Evolutionary conservation across 805 yeast genomes (phyloP), one percentile per base, ranked within the genome.

Genomic region (Candida pseudoglaebosa): DNA sequence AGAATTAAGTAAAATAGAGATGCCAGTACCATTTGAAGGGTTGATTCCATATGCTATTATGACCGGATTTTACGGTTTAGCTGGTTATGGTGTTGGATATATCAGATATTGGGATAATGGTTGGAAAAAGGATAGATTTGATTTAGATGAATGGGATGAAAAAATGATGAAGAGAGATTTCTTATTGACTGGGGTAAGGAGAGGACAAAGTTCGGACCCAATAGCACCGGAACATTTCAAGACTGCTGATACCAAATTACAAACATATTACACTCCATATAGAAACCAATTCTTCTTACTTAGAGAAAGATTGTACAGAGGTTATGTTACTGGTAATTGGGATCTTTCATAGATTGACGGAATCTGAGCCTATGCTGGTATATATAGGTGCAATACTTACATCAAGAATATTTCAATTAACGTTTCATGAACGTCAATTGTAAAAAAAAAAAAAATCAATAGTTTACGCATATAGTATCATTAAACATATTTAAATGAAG

Each of bases 161-260:
- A 64, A 54, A 45, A 57, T 66, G 73, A 78, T 85, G 63, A 82
- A 82, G 47, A 73, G 95, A 53, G 95, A 86, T 60, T 70, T 74
- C 54, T 71, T 91, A 47, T 67, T 86, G 52, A 86, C 95, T 8
- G 95, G 95, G 18, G 70, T 72, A 30, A 70, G 65, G 53, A 72
- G 95, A 55, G 90, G 81, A 28, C 91, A 84, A 57, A 58, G 72
- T 36, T 79, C 77, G 46, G 73, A 69, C 31, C 75, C 89, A 5
- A 63, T 73, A 29, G 95, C 95, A 3, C 88, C 89, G 28, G 90
- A 82, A 44, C 73, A 71, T 22, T 86, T 87, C 73, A 84, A 81
- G 65, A 79, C 85, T n/a, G 46, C 56, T 12, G 48, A 54, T 14
- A 38, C 44, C 29, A 41, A 48, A 42, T 48, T 51, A 36, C 69